phyloP scores from a whole-genome alignment of 2,329 filamentous ascomycete genomes.

The Aspergillus glaucus region DNA sequence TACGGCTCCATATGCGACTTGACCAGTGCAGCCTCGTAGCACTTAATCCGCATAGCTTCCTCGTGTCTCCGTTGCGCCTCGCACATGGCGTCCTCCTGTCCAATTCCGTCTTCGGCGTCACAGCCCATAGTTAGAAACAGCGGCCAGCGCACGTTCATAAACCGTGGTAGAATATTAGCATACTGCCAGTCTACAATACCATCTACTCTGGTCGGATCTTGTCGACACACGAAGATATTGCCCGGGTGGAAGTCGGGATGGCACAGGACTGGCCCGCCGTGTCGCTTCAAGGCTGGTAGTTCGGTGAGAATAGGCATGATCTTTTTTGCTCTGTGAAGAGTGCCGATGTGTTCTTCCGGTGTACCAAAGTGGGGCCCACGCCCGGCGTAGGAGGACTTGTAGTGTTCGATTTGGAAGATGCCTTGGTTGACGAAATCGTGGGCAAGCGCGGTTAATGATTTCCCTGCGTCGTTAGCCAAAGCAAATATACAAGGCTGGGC shows the following conservation, averaged over 20 bases:
- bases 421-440: conserved; percentile 8
- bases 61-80: conserved; percentile 5
- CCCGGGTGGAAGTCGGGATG: conserved; percentile 15
- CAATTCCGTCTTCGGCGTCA: conserved; percentile 7
- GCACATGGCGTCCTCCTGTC: conserved; percentile 10
- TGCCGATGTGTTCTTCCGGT: conserved; percentile 8
- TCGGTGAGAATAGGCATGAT: conserved; percentile 6
- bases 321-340: conserved; percentile 6
- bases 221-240: conserved; percentile 16
- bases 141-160: conserved; percentile 13
- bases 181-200: conserved; percentile 18
- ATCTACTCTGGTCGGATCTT: conserved; percentile 13
- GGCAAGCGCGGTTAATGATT: conserved; percentile 7
- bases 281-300: conserved; percentile 2
- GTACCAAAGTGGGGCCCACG: conserved; percentile 11
- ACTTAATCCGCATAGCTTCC: conserved; percentile 12
- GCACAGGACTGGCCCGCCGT: conserved; percentile 10
- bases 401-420: conserved; percentile 8
- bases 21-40: conserved; percentile 18
- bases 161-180: conserved; percentile 12
- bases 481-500: too few species aligned
- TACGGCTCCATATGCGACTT: conserved; percentile 12
- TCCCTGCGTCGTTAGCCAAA: conserved; percentile 3
- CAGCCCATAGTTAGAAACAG: conserved; percentile 14
- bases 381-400: conserved; percentile 7